Conservation (phyloP, 2,329 filamentous ascomycete genomes). For the Penicillium corylophilum region DNA sequence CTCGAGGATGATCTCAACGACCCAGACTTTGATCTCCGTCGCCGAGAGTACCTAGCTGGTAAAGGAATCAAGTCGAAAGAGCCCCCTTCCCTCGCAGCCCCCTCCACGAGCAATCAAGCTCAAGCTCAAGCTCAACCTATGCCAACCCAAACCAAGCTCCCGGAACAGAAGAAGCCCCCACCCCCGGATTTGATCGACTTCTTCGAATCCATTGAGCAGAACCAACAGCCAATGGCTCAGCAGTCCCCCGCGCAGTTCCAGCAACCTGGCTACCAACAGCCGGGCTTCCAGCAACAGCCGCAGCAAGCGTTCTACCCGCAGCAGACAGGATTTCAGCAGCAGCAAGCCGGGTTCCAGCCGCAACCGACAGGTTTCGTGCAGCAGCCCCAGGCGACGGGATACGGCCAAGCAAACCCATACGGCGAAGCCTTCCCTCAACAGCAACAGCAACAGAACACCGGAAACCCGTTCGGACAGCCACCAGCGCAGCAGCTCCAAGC, state of each 20-base stretch:
- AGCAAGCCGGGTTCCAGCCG: conserved; percentile 36
- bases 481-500: conserved; percentile 54
- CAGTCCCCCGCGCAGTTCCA: conserved; percentile 40
- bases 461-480: conserved; percentile 39
- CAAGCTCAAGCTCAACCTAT: conserved; percentile 9
- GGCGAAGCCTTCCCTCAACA: conserved; percentile 27
- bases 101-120: conserved; percentile 27
- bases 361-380: conserved; percentile 39
- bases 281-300: conserved; percentile 33
- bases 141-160: conserved; percentile 29
- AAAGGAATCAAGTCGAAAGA: conserved; percentile 67
- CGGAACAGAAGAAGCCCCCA: conserved; percentile 38
- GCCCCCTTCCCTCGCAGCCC: conserved; percentile 23
- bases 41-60: conserved; percentile 86
- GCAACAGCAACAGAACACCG: conserved; percentile 27
- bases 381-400: conserved; percentile 38
- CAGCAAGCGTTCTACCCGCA: conserved; percentile 25
- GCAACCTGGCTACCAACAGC: conserved; percentile 38
- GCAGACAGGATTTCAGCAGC: conserved; percentile 39
- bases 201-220: conserved; percentile 89
- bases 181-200: conserved; percentile 83
- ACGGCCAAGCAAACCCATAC: conserved; percentile 30
- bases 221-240: conserved; percentile 68
- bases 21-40: conserved; percentile 89
- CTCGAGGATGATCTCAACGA: conserved; percentile 94